phyloP scores from a whole-genome alignment of 2,329 filamentous ascomycete species.

The Leptographium radiaticola region DNA sequence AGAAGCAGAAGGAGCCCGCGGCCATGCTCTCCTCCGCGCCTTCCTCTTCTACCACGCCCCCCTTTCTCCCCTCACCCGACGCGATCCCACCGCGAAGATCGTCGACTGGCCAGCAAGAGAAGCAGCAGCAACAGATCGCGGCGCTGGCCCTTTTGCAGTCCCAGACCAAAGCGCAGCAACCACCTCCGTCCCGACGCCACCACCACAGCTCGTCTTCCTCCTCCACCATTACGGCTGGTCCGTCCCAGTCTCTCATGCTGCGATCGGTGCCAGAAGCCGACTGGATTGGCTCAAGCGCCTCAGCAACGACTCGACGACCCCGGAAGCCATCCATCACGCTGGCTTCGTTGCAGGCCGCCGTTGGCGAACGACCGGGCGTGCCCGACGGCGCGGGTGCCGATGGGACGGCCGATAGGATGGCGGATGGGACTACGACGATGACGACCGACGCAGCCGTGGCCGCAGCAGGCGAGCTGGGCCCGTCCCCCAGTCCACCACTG shows the following conservation, averaged over 20 bases:
- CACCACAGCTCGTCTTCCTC: constrained; percentile 2
- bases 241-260: constrained; percentile 19
- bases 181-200: neutral
- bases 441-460: neutral
- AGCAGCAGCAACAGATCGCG: constrained; percentile 10
- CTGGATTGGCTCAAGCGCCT: constrained; percentile 30
- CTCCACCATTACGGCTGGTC: constrained; percentile 15
- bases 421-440: too few relatives aligned
- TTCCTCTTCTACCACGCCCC: constrained; percentile 5
- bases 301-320: constrained; percentile 13
- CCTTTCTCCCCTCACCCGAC: constrained; percentile 41
- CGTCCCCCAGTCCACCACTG: neutral
- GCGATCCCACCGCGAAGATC: constrained; percentile 63
- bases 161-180: neutral
- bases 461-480: neutral
- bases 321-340: constrained; percentile 18
- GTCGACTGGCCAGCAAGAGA: constrained; percentile 38
- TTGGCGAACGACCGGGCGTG: neutral
- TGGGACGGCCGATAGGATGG: neutral
- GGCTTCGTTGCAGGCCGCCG: neutral
- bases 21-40: constrained; percentile 9
- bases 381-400: neutral
- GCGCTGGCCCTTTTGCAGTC: neutral
- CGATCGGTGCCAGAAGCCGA: constrained; percentile 46
- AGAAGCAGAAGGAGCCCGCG: constrained; percentile 2